Conservation (phyloP, 768 basidiomycete species). For the Rubroboletus pulcherrimus region DNA sequence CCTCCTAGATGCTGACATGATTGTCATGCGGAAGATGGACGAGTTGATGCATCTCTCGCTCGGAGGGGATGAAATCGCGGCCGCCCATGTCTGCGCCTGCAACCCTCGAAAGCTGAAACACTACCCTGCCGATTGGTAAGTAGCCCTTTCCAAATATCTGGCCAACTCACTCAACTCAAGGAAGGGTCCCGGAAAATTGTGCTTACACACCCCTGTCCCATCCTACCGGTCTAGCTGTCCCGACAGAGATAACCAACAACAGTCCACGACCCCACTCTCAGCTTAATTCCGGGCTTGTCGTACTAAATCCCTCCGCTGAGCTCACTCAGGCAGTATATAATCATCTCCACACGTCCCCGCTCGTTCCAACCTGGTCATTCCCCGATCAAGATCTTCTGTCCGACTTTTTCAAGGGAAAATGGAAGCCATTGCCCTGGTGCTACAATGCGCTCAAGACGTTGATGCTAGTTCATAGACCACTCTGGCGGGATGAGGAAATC, state of each 20-base stretch:
- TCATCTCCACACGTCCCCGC: constrained; percentile 44
- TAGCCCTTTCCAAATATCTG: background rate
- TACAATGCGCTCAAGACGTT: constrained; percentile 95
- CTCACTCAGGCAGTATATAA: constrained; percentile 50
- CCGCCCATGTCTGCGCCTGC: constrained; percentile 88
- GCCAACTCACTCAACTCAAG: constrained; percentile 3
- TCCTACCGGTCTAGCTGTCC: constrained; percentile 46
- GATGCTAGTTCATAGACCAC: constrained; percentile 58
- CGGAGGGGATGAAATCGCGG: constrained; percentile 73
- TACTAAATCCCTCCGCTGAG: constrained; percentile 68
- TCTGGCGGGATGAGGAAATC: constrained; percentile 87
- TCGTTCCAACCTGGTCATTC: constrained; percentile 59
- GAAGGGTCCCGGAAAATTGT: constrained; percentile 91
- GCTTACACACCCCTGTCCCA: constrained; percentile 58
- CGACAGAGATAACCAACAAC: constrained; percentile 34
- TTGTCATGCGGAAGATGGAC: constrained; percentile 81
- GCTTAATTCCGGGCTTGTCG: constrained; percentile 87
- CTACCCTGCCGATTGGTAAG: constrained; percentile 87
- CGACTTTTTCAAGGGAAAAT: constrained; percentile 70
- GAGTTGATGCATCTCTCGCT: constrained; percentile 55
- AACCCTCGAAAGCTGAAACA: constrained; percentile 82
- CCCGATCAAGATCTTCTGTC: constrained; percentile 93
- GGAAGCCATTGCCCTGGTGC: constrained; percentile 78
- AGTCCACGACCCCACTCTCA: constrained; percentile 75
- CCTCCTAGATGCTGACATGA: constrained; percentile 87